phyloP scores from a whole-genome alignment of 768 basidiomycete species.

The Termitomyces sp. region DNA sequence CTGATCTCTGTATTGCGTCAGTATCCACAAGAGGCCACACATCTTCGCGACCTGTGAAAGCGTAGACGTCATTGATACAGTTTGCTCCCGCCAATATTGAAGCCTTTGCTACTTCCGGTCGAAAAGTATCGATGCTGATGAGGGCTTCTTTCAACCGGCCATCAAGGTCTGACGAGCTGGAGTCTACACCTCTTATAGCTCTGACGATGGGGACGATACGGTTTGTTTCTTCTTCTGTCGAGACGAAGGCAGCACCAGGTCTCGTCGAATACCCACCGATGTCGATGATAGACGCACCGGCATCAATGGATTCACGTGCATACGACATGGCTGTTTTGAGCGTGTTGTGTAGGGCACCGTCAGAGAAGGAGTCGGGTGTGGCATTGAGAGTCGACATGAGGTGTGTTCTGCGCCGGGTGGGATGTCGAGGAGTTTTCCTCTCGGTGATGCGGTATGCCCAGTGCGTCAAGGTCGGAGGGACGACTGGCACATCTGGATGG shows the following conservation, averaged over 20 bases:
- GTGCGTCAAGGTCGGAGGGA: constrained; percentile 43
- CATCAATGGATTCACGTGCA: constrained; percentile 37
- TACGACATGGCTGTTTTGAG: constrained; percentile 52
- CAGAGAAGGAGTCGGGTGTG: constrained; percentile 96
- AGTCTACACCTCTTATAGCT: constrained; percentile 30
- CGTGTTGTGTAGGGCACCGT: constrained; percentile 60
- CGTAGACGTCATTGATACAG: constrained; percentile 91
- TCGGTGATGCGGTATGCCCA: constrained; percentile 38
- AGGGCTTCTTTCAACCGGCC: constrained; percentile 27
- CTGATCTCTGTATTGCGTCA: constrained; percentile 24
- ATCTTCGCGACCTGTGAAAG: constrained; percentile 63
- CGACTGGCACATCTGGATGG: constrained; percentile 21
- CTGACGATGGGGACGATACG: constrained; percentile 71
- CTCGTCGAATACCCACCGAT: constrained; percentile 93
- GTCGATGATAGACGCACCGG: constrained; percentile 78
- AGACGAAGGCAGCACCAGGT: constrained; percentile 68
- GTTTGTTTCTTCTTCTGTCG: constrained; percentile 59
- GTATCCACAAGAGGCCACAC: constrained; percentile 25
- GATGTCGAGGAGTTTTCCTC: constrained; percentile 9
- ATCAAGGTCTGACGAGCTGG: background rate
- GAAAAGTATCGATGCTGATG: constrained; percentile 87
- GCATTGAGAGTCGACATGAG: constrained; percentile 92
- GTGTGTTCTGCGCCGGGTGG: constrained; percentile 39
- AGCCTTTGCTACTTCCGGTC: constrained; percentile 70
- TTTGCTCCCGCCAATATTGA: constrained; percentile 81